Evolutionary conservation across 176 grass and related monocot genomes (phyloP).

Genomic region (Avena sativa): DNA sequence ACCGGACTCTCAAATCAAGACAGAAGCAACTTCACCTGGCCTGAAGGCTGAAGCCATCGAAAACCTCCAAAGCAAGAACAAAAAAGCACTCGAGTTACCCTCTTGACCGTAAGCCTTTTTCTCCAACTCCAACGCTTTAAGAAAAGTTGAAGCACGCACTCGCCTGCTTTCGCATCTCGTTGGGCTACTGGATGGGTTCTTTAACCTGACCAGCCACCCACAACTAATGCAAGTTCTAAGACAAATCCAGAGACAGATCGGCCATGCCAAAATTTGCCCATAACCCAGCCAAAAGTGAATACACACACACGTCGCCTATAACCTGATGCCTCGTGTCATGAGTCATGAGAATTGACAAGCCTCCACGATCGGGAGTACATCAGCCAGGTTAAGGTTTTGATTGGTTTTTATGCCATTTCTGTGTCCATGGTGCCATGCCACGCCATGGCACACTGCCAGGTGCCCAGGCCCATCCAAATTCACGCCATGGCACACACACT

Average conservation of each 20-base stretch:
- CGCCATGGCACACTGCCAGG: conserved; percentile 27
- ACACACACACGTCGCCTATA: neutral
- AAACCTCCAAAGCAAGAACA: neutral
- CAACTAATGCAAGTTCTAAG: neutral
- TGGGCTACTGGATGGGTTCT: conserved; percentile 18
- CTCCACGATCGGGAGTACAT: neutral
- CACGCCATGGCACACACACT: neutral
- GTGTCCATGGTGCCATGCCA: neutral
- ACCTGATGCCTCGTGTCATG: conserved; percentile 31
- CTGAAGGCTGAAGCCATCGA: conserved; percentile 25
- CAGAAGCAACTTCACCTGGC: neutral
- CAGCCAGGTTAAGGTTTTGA: conserved; percentile 26
- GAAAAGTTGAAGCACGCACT: conserved; percentile 41
- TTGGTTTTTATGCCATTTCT: neutral
- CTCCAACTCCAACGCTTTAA: conserved; percentile 35
- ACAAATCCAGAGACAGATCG: neutral
- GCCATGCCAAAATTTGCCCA: neutral
- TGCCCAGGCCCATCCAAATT: neutral
- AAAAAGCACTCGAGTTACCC: neutral
- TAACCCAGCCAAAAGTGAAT: conserved; percentile 4
- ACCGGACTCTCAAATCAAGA: neutral
- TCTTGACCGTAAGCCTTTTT: conserved; percentile 31
- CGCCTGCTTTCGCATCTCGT: conserved; percentile 33
- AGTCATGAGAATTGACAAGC: conserved; percentile 6
- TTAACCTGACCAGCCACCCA: conserved; percentile 27